A percentile compares a stretch with the other conserved stretches of the same genome.
These are phyloP conservation scores for Lentinula lateritia DNA, from an alignment of 768 basidiomycete genomes.

Conservation along the genomic window DNA sequence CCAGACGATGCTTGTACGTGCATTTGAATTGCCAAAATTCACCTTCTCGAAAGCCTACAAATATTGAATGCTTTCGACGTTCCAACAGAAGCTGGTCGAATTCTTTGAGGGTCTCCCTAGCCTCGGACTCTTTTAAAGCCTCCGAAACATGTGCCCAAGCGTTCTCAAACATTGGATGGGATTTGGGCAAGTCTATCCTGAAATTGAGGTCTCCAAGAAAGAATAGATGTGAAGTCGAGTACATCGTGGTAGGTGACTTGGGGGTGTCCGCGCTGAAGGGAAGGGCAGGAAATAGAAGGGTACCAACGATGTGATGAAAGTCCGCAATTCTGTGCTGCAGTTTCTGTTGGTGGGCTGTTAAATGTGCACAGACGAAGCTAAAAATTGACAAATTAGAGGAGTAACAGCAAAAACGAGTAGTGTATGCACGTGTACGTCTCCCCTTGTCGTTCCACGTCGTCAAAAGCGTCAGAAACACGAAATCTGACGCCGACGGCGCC, in stretches of 20 bases:
- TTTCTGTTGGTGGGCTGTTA: slow-evolving; percentile 75
- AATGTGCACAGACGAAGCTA: slow-evolving; percentile 90
- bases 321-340: slow-evolving; percentile 65
- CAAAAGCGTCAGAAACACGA: slow-evolving; percentile 40
- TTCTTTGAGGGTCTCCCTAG: slow-evolving; percentile 58
- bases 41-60: slow-evolving; percentile 77
- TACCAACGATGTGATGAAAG: slow-evolving; percentile 75
- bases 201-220: slow-evolving; percentile 94
- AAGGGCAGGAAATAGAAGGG: slow-evolving; percentile 69
- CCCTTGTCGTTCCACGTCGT: slow-evolving; percentile 47
- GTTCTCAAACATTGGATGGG: slow-evolving; percentile 38
- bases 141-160: slow-evolving; percentile 30
- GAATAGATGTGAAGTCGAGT: slow-evolving; percentile 86
- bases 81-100: slow-evolving; percentile 69
- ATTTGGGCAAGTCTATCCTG: slow-evolving; percentile 60
- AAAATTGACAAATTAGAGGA: not conserved
- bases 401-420: not conserved
- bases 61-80: slow-evolving; percentile 56
- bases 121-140: slow-evolving; percentile 41
- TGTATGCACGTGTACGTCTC: slow-evolving; percentile 79
- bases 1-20: slow-evolving; percentile 83
- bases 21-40: slow-evolving; percentile 87
- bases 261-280: slow-evolving; percentile 30
- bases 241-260: slow-evolving; percentile 54
- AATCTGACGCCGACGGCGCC: slow-evolving; percentile 89